phyloP scores from a whole-genome alignment of 768 basidiomycete genomes.

The Podaxis rugospora region DNA sequence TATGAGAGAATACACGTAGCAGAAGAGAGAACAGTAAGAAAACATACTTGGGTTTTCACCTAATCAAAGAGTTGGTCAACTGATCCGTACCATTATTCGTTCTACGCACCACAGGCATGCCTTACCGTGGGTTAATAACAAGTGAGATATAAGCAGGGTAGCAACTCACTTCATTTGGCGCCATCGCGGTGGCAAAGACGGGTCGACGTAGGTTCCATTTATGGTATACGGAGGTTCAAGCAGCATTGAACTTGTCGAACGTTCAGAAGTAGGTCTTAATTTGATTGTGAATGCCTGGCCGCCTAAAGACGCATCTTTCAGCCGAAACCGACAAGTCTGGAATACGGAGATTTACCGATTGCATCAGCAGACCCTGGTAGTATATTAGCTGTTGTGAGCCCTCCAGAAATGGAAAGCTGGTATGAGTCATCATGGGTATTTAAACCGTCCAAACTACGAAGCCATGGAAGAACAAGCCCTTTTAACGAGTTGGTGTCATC shows the following conservation, averaged over 20 bases:
- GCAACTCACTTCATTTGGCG: constrained; percentile 66
- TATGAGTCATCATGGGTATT: constrained; percentile 77
- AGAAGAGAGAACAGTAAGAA: constrained; percentile 1
- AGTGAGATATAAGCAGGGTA: neutral
- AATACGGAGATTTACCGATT: constrained; percentile 35
- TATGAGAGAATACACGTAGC: constrained; percentile 1
- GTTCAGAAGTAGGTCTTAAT: constrained; percentile 65
- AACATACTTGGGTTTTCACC: constrained; percentile 54
- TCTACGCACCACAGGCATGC: constrained; percentile 42
- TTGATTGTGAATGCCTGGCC: constrained; percentile 87
- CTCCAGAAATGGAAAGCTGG: constrained; percentile 60
- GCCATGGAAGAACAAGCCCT: constrained; percentile 45
- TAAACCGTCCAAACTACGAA: constrained; percentile 67
- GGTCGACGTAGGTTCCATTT: constrained; percentile 37
- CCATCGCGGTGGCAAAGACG: constrained; percentile 46
- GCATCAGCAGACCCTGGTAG: constrained; percentile 70
- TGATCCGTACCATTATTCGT: neutral
- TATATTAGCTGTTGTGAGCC: constrained; percentile 73
- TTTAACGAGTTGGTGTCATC: constrained; percentile 52
- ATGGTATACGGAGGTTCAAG: constrained; percentile 65
- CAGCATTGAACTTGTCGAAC: constrained; percentile 69
- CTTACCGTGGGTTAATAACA: constrained; percentile 19
- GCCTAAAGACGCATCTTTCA: constrained; percentile 29
- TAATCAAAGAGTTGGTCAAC: constrained; percentile 14
- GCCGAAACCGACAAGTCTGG: neutral